A percentile compares a stretch with the other conserved stretches of the same genome.
Evolutionary conservation across 2,329 filamentous ascomycete genomes (phyloP).

Genomic region (Dactylonectria macrodidyma): DNA sequence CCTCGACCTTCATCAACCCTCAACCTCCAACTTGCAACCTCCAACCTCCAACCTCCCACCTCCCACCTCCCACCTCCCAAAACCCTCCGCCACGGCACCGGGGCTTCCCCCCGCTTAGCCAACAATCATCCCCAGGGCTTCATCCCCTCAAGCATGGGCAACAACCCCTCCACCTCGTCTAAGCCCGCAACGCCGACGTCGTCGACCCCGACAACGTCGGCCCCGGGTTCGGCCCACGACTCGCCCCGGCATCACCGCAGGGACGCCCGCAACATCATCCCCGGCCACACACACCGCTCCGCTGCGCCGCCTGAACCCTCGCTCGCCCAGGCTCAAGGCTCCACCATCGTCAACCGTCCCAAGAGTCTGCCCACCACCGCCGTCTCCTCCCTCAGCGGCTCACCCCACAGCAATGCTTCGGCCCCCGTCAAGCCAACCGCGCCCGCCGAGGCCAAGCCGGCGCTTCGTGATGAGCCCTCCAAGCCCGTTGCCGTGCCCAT

Average conservation of each 20-base stretch:
- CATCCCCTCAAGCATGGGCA: conserved; percentile 52
- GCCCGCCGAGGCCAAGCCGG: conserved; percentile 33
- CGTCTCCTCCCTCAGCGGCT: conserved; percentile 64
- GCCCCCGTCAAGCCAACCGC: conserved; percentile 46
- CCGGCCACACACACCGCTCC: conserved; percentile 69
- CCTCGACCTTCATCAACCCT: background rate
- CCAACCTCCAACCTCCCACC: background rate
- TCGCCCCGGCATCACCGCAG: conserved; percentile 54
- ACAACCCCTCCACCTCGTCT: conserved; percentile 57
- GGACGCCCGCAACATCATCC: conserved; percentile 64
- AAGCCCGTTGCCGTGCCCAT: conserved; percentile 73
- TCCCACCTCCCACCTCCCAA: background rate
- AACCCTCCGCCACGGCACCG: conserved; percentile 3
- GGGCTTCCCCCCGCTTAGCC: conserved; percentile 9
- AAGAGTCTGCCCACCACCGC: conserved; percentile 65
- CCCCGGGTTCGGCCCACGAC: conserved; percentile 47
- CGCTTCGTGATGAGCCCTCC: conserved; percentile 56
- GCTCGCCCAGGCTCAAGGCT: conserved; percentile 72
- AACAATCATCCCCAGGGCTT: background rate
- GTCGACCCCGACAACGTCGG: conserved; percentile 39
- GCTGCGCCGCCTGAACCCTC: conserved; percentile 75
- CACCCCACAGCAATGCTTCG: conserved; percentile 58
- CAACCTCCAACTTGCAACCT: background rate
- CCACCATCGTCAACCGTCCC: conserved; percentile 63
- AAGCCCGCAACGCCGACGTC: conserved; percentile 54